Conservation (phyloP, 169 alveolate genomes). For the Plasmodium vinckei region DNA sequence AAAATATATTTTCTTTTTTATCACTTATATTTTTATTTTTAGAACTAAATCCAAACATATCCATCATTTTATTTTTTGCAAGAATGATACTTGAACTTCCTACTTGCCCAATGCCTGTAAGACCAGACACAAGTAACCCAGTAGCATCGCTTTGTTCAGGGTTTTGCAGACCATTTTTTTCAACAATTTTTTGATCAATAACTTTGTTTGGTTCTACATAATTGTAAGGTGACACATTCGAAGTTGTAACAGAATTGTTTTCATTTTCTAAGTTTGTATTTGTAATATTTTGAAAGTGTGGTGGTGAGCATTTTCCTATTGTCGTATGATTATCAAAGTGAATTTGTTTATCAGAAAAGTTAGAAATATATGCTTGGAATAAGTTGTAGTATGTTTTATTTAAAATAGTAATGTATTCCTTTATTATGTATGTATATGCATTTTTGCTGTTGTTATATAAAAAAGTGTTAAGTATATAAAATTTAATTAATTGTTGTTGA, state of each 20-base stretch:
- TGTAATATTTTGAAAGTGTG: neutral
- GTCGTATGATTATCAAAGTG: neutral
- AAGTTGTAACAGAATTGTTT: no score
- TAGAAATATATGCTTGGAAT: constrained; percentile 19
- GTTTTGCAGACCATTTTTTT: neutral
- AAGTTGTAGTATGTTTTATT: constrained; percentile 31
- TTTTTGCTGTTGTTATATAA: constrained; percentile 31
- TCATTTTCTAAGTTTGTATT: neutral
- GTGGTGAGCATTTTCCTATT: neutral
- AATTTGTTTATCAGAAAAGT: constrained; percentile 5
- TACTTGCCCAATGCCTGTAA: neutral
- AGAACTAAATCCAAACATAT: constrained; percentile 39
- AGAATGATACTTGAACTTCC: constrained; percentile 3
- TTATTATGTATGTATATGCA: constrained; percentile 26
- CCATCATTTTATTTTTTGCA: constrained; percentile 70
- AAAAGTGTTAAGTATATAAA: constrained; percentile 16
- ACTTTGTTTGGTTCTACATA: no score
- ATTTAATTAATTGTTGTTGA: constrained; percentile 69
- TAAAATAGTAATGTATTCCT: constrained; percentile 35
- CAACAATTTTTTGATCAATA: no score
- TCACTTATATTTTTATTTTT: constrained; percentile 8
- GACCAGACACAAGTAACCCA: neutral
- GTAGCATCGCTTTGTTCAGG: no score
- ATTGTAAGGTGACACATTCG: no score
- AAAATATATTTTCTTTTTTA: constrained; percentile 27